Base-by-base conservation (phyloP, 768 basidiomycete genomes). In the Leccinum boreale region DNA sequence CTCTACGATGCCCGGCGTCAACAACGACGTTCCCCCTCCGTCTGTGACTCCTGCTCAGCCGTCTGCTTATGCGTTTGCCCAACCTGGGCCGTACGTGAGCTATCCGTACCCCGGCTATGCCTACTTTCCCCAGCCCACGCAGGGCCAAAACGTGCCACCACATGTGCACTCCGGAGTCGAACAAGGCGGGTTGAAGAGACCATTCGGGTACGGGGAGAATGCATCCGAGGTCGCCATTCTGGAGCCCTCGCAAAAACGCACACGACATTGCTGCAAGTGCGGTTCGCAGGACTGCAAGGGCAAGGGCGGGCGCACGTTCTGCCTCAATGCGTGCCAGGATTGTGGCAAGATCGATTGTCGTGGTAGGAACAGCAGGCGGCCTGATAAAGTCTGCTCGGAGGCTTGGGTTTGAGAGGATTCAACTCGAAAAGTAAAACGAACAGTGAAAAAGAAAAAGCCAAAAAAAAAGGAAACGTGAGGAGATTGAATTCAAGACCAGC, bases 181-280 rank as follows among this genome's bases (percentile, higher is more conserved):
- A 36, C 67, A 65, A 35, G 69, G 62, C 15, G 65, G 66, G 10
- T 39, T 69, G 0, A 73, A 74, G 58, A 61, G 72, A 36, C 59
- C 71, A 4, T 68, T 62, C 19, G 67, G 65, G 15, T 73, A 64
- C 31, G 67, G 69, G 3, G 69, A 69, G 45, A 62, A 62, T 17
- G 9, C 64, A 26, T 46, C 64, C 17, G 64, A 67, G 61, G 58
- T 72, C 5, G 67, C 64, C 11, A 73, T 75, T 15, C 60, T 72
- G 3, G 75, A 78, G 57, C 72, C 74, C 3, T 73, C 77, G 4
- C 71, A 72, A 62, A 89, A 89, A 67, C 80, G 90, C 3, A 83
- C 83, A 46, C 85, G 90, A 42, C 90, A 91, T 65, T 92, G 90
- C 64, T 86, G 85, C 69, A 92, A 92, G 74, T 92, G 90, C 56